Evolutionary conservation across 768 basidiomycete genomes (phyloP), one percentile per base, ranked within the genome.

Genomic region (Leccinum variicolor): DNA sequence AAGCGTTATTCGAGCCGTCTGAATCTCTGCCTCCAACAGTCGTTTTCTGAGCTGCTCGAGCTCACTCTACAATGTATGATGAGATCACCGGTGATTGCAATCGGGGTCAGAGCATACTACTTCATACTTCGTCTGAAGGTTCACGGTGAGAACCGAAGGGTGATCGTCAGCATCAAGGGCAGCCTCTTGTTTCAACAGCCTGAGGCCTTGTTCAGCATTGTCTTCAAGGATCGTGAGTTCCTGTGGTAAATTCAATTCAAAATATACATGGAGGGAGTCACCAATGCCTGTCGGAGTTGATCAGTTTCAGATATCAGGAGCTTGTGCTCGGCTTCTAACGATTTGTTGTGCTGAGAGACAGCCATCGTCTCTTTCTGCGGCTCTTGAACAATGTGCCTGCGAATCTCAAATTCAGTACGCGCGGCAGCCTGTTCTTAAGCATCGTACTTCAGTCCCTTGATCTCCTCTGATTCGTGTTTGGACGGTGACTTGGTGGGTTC

Each of bases 331-430:
- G 86, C 82, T 69, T 87, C 85, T 45, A 94, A 69, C n/a, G 86
- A 68, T 65, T 87, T 85, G 68, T 84, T 84, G 58, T 81, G 81
- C 59, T 91, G 87, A 7, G 80, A 72, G 1, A 81, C 69, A 25
- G 79, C 74, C 3, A 83, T 67, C 64, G 84, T 90, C 73, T 97
- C 94, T 64, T 89, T 88, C 66, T 91, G 90, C 41, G 97, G 77
- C 64, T 94, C 90, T 67, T 92, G 88, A 21, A 97, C 84, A 64
- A 97, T 92, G 65, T 92, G 87, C 73, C 90, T 92, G 59, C 1
- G 17, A 53, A 52, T 15, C 10, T 25, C 11, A 19, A 19, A 50
- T 17, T 59, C 48, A 67, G 41, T 53, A 53, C 17, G 33, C 7
- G 6, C 10, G 45, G 29, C 13, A 26, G 21, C n/a, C 14, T 36